Evolutionary conservation across 192 early-diverging fungal genomes (phyloP).

Genomic region (Coemansia sp.): DNA sequence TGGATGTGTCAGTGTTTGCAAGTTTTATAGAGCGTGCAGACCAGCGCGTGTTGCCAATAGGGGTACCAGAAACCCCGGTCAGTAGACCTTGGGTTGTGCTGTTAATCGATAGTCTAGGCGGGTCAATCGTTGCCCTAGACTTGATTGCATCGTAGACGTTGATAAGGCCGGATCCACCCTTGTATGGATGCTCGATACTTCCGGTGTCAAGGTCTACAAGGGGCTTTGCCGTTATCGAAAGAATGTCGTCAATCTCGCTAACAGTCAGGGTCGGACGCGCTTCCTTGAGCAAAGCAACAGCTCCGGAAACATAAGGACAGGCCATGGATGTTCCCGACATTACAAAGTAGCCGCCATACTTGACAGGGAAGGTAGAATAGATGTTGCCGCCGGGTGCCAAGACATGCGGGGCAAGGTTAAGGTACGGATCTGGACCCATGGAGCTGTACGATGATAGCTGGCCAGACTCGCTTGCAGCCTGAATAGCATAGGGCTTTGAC

Average conservation of each 20-base stretch:
- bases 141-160: constrained; percentile 67
- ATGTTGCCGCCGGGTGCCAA: constrained; percentile 72
- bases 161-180: constrained; percentile 74
- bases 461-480: constrained; percentile 21
- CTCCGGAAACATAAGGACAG: constrained; percentile 71
- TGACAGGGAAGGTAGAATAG: constrained; percentile 62
- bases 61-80: neutral
- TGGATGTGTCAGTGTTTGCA: constrained; percentile 27
- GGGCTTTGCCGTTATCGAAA: constrained; percentile 14
- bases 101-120: constrained; percentile 62
- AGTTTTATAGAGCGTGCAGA: constrained; percentile 23
- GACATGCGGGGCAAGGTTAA: constrained; percentile 63
- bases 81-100: constrained; percentile 11
- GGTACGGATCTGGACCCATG: constrained; percentile 65
- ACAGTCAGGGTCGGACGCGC: constrained; percentile 32
- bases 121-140: constrained; percentile 57
- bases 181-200: constrained; percentile 44
- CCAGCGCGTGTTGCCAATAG: constrained; percentile 16
- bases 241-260: constrained; percentile 9
- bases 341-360: constrained; percentile 43
- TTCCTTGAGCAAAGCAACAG: constrained; percentile 67
- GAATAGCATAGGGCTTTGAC: neutral
- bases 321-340: constrained; percentile 86
- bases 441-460: constrained; percentile 64
- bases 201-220: constrained; percentile 13